Evolutionary conservation across 495 filamentous ascomycete species (phyloP), one percentile per base, ranked within the genome.

Genomic region (Daldinia grandis): DNA sequence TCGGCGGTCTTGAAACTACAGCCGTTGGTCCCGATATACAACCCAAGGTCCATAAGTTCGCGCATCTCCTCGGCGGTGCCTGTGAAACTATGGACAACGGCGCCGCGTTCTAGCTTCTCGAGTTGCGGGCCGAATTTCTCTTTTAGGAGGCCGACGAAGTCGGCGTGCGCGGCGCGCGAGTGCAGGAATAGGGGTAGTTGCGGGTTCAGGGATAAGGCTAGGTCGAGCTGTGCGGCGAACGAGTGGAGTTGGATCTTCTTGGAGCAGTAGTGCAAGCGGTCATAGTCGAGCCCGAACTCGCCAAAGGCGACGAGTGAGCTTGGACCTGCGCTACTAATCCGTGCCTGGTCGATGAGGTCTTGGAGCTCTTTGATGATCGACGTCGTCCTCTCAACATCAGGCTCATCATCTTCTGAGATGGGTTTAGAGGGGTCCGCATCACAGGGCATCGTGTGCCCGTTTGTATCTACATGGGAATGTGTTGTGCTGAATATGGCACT

Each of bases 201-300:
- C 19, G 96, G 86, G 53, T 88, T 82, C 0, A 93, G 85, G 0
- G 77, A 75, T 0, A 80, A 69, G 0, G 93, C 94, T 10, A 98
- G 82, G 25, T 91, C 88, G 0, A 90, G 87, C 76, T 98, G 95
- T 5, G 85, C 85, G 4, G 87, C 87, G 76, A 99, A 99, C 66
- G 92, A 96, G 69, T 91, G 89, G 7, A 94, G 84, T 75, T 99
- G 95, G 4, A 88, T 83, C 27, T 93, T 90, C 53, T 88, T 90
- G 1, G 87, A 83, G 72, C 88, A 91, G 73, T 94, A 88, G 73
- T 91, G 90, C 12, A 99, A 81, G 2, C 95, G 87, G 79, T 99
- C 95, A 76, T 98, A 99, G 80, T 99, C 95, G 1, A 99, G 88
- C 8, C 95, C 95, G 62, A 99, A 93, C 76, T 99, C 95, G 44